These are phyloP conservation scores for Pythium vanterpoolii DNA, from an alignment of 352 stramenopile species.

Conservation along the genomic window DNA sequence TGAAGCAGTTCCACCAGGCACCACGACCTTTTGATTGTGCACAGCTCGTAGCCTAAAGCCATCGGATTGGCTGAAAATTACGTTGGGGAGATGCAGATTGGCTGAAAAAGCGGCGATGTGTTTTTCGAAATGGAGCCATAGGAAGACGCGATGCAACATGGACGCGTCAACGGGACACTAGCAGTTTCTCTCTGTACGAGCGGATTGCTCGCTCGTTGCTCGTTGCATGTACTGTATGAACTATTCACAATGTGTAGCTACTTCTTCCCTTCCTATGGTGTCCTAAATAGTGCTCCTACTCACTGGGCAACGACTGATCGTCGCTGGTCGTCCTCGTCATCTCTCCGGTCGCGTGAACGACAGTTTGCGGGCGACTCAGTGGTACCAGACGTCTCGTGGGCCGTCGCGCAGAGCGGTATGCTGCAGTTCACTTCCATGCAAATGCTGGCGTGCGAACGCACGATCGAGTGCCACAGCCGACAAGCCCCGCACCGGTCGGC, in stretches of 20 bases:
- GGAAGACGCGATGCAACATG: background rate
- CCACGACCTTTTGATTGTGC: background rate
- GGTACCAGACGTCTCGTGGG: background rate
- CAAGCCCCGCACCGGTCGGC: constrained; percentile 23
- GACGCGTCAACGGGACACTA: too few relatives aligned
- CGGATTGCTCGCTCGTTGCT: too few relatives aligned
- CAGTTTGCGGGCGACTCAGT: constrained; percentile 1
- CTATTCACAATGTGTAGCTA: too few relatives aligned
- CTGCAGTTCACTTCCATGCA: constrained; percentile 26
- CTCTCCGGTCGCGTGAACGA: constrained; percentile 17
- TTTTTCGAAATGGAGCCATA: background rate
- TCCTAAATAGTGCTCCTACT: constrained; percentile 5
- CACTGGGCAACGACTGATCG: constrained; percentile 15
- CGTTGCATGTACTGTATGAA: too few relatives aligned
- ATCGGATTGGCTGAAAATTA: background rate
- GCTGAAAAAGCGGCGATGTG: background rate
- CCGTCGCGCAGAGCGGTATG: constrained; percentile 20
- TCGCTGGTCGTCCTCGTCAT: constrained; percentile 24
- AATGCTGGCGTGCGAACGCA: constrained; percentile 21
- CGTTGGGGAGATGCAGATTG: background rate
- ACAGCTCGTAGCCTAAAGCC: background rate
- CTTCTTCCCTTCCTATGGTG: too few relatives aligned
- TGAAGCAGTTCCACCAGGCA: background rate
- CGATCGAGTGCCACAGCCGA: constrained; percentile 25
- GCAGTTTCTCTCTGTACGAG: too few relatives aligned